Evolutionary conservation across 768 basidiomycete genomes (phyloP), one percentile per base, ranked within the genome.

Genomic region (Boletales sp.): DNA sequence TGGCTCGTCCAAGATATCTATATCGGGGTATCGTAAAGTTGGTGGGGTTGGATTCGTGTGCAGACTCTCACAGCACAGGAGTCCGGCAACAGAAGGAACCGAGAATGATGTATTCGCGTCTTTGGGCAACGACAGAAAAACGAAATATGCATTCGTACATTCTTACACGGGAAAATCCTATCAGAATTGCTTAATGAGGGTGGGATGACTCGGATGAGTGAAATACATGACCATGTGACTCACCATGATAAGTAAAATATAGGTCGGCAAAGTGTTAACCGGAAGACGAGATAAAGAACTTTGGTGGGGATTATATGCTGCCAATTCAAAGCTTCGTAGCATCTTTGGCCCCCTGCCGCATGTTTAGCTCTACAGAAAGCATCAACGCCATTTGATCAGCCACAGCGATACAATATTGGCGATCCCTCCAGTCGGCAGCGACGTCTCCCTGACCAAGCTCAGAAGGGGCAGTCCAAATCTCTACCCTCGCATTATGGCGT

Each of bases 391-490:
- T 80, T 63, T 86, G 84, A 12, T 77, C 81, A 11, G 81, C 75
- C 19, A 77, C 71, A 14, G 78, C 82, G 27, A 87, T 67, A 55
- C 85, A 87, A n/a, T 79, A 69, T 56, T 85, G 83, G 43, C 76
- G 64, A 40, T 81, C 81, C 54, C 80, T 75, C 85, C 84, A 87
- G 11, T 75, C 75, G 4, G 72, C 62, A 8, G 36, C 31, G 29
- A 71, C 61, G 5, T 61, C 43, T 0, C 78, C 79, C 47, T 75
- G 74, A 3, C 77, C 80, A 35, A 82, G 69, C 47, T 80, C 71
- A 38, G 71, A 68, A 2, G 85, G 85, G 10, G 84, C 81, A 7
- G 81, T 80, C 84, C 84, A 87, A 12, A 85, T 69, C 57, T 86
- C 86, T 4, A 79, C 75, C 54, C 78, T 78, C 4, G 64, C 57